A percentile compares a stretch with the other conserved stretches of the same genome.
phyloP scores from a whole-genome alignment of 371 early-diverging fungal species.

The Polyrhizophydium stewartii region DNA sequence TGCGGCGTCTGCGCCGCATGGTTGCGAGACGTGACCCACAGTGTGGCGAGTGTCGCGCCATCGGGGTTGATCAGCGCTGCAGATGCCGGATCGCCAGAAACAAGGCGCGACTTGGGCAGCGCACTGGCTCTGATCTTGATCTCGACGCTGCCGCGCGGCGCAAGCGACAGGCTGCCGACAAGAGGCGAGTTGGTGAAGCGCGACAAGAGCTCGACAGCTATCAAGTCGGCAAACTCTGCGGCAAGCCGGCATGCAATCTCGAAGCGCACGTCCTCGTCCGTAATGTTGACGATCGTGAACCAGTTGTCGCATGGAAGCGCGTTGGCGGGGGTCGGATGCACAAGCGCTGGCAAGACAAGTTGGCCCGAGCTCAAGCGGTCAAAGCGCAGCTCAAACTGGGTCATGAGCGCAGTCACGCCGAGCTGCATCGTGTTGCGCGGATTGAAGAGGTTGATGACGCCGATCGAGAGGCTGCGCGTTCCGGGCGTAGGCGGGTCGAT shows the following conservation, averaged over 20 bases:
- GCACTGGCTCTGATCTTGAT: conserved; percentile 70
- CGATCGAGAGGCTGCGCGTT: conserved; percentile 43
- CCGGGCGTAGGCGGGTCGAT: conserved; percentile 56
- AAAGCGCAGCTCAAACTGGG: conserved; percentile 71
- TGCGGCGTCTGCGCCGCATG: not conserved
- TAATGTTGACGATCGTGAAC: conserved; percentile 74
- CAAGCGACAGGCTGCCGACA: conserved; percentile 63
- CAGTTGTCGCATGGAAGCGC: conserved; percentile 71
- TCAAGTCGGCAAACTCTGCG: conserved; percentile 54
- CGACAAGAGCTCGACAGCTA: conserved; percentile 70
- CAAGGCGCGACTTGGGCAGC: conserved; percentile 55
- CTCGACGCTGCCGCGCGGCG: conserved; percentile 67
- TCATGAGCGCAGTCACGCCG: conserved; percentile 55
- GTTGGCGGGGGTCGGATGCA: conserved; percentile 55
- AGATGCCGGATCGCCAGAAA: conserved; percentile 46
- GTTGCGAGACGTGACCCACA: conserved; percentile 22
- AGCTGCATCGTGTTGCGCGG: conserved; percentile 54
- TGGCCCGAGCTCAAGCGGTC: conserved; percentile 66
- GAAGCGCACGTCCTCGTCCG: conserved; percentile 73
- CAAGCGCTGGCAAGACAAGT: conserved; percentile 66
- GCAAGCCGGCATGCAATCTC: conserved; percentile 65
- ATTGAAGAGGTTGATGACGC: conserved; percentile 63
- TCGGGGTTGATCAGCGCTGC: conserved; percentile 43
- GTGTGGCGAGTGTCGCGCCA: conserved; percentile 45
- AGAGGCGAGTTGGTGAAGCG: conserved; percentile 82